Evolutionary conservation across 306 rosid species (phyloP).

Genomic region (Vigna angularis): DNA sequence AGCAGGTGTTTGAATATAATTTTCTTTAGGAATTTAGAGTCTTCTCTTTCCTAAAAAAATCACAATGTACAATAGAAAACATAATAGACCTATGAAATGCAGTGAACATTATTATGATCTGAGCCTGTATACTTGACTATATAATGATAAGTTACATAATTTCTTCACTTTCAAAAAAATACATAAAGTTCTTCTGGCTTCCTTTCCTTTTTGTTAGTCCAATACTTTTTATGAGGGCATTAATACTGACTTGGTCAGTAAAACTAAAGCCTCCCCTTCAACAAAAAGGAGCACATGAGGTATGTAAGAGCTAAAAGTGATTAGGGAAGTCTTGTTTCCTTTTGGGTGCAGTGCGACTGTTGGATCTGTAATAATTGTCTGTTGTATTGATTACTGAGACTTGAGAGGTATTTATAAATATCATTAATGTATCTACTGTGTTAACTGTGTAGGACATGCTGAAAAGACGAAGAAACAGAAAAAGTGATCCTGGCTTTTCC

Average conservation of each 20-base stretch:
- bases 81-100: not conserved
- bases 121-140: not conserved
- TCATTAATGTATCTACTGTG: not conserved
- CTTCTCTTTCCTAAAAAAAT: not conserved
- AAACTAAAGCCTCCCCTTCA: conserved; percentile 3
- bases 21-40: not conserved
- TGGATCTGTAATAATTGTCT: conserved; percentile 7
- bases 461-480: conserved; percentile 64
- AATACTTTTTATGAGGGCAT: not conserved
- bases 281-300: not conserved
- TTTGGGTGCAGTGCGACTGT: conserved; percentile 2
- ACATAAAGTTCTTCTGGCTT: not conserved
- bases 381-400: not conserved
- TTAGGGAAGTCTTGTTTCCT: not conserved
- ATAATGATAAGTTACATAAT: not conserved
- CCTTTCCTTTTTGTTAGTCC: conserved; percentile 2
- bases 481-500: conserved; percentile 75
- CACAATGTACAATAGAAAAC: not conserved
- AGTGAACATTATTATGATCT: not conserved
- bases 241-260: not conserved
- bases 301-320: not conserved
- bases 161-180: not conserved
- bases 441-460: conserved; percentile 65
- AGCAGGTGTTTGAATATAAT: not conserved
- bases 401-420: conserved; percentile 21